A percentile compares a stretch with the other conserved stretches of the same genome.
phyloP scores from a whole-genome alignment of 176 grass and related monocot species.

The Paspalum vaginatum region DNA sequence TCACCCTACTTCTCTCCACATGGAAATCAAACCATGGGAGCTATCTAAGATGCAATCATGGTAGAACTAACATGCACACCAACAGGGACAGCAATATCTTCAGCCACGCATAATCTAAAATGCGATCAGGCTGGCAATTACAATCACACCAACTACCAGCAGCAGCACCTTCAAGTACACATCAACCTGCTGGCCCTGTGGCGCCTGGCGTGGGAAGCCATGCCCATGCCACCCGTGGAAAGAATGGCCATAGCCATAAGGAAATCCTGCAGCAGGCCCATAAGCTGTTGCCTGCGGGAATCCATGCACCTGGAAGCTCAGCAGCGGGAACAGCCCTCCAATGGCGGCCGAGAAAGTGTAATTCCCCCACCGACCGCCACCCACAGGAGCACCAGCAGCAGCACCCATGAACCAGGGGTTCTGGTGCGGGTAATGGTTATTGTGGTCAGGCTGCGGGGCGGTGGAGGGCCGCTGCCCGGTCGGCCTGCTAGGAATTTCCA shows the following conservation, averaged over 20 bases:
- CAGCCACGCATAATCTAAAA: constrained; percentile 61
- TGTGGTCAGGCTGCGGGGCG: constrained; percentile 58
- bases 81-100: constrained; percentile 43
- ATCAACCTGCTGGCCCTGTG: constrained; percentile 69
- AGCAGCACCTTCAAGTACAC: constrained; percentile 63
- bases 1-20: constrained; percentile 35
- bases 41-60: constrained; percentile 55
- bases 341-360: constrained; percentile 86
- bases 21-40: constrained; percentile 39
- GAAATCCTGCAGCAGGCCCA: constrained; percentile 59
- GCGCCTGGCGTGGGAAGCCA: constrained; percentile 59
- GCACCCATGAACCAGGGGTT: constrained; percentile 71
- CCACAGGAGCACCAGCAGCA: constrained; percentile 46
- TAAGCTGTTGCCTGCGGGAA: constrained; percentile 67
- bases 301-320: constrained; percentile 88
- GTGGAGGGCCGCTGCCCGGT: constrained; percentile 65
- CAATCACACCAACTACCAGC: constrained; percentile 64
- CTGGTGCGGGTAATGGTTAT: constrained; percentile 46
- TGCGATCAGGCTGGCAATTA: constrained; percentile 65
- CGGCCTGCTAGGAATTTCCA: constrained; percentile 59
- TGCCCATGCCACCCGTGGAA: constrained; percentile 74
- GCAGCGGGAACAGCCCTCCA: constrained; percentile 76
- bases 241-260: constrained; percentile 67
- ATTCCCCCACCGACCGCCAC: constrained; percentile 66
- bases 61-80: constrained; percentile 36